Percentiles rank a stretch among this genome's conserved stretches.
phyloP scores from a whole-genome alignment of 192 early-diverging fungal species.

The Rhizophagus sp. region DNA sequence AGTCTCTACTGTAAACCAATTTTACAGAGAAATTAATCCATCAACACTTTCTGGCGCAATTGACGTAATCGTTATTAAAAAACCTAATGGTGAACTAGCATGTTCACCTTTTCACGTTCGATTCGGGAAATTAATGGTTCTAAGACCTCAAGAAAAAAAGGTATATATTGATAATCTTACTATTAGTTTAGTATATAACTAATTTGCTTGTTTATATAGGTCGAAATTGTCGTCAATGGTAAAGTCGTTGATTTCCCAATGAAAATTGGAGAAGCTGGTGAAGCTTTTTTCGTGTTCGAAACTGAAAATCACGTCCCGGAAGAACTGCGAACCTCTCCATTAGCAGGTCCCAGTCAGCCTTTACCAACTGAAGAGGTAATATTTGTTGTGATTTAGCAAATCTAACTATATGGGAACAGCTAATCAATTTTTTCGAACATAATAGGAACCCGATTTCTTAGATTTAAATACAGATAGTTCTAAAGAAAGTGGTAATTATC shows the following conservation, averaged over 20 bases:
- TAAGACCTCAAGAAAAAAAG: slow-evolving; percentile 90
- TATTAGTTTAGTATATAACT: not conserved
- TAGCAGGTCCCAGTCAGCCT: slow-evolving; percentile 54
- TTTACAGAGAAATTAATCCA: slow-evolving; percentile 96
- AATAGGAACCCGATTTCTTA: slow-evolving; percentile 26
- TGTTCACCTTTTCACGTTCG: slow-evolving; percentile 98
- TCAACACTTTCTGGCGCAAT: slow-evolving; percentile 97
- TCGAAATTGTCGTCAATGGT: slow-evolving; percentile 86
- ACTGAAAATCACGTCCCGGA: slow-evolving; percentile 87
- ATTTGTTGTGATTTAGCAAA: not conserved
- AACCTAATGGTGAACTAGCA: slow-evolving; percentile 74
- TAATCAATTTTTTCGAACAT: not conserved
- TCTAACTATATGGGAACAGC: not conserved
- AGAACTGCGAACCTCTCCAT: slow-evolving; percentile 93
- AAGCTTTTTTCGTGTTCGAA: slow-evolving; percentile 97
- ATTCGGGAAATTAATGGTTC: slow-evolving; percentile 93
- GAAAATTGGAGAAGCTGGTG: slow-evolving; percentile 97
- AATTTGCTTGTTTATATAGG: slow-evolving; percentile 42
- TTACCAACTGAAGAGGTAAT: slow-evolving; percentile 37
- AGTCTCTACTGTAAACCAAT: slow-evolving; percentile 80
- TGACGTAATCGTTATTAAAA: slow-evolving; percentile 95
- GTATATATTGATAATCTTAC: slow-evolving; percentile 41
- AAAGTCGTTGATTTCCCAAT: slow-evolving; percentile 75
- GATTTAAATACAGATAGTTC: not conserved
- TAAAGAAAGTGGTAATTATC: not conserved